A percentile compares a stretch with the other conserved stretches of the same genome.
Evolutionary conservation across 257 asterid genomes (phyloP).

Genomic region (Fraxinus pennsylvanica): DNA sequence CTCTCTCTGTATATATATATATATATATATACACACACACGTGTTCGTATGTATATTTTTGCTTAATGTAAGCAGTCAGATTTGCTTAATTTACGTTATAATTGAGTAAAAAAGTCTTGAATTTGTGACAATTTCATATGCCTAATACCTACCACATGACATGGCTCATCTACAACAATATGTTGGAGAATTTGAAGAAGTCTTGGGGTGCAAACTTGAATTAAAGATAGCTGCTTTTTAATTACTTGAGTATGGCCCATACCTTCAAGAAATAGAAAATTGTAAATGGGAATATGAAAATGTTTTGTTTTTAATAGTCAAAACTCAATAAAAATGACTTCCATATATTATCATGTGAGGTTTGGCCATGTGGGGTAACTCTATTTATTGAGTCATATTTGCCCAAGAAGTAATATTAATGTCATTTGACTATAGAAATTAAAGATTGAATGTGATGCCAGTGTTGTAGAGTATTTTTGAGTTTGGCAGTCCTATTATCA

Average conservation of each 20-base stretch:
- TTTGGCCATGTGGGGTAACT: conserved; percentile 30
- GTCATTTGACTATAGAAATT: neutral
- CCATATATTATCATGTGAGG: conserved; percentile 20
- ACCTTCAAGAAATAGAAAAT: neutral
- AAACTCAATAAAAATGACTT: neutral
- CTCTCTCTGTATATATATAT: no score
- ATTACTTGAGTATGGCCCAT: conserved; percentile 21
- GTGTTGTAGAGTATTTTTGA: conserved; percentile 11
- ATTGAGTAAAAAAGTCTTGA: neutral
- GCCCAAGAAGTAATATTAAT: conserved; percentile 32
- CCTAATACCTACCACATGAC: conserved; percentile 41
- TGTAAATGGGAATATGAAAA: conserved; percentile 26
- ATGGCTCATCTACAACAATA: neutral
- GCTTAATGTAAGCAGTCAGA: no score
- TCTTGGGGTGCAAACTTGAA: conserved; percentile 13
- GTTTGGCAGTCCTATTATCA: neutral
- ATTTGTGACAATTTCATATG: neutral
- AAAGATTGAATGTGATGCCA: conserved; percentile 7
- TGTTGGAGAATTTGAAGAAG: neutral
- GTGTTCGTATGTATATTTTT: no score
- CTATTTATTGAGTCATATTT: conserved; percentile 36
- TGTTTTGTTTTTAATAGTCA: neutral
- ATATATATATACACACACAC: no score
- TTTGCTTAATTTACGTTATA: neutral
- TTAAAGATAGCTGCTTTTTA: conserved; percentile 25